phyloP scores from a whole-genome alignment of 345 rosid species.

The Alliaria petiolata region DNA sequence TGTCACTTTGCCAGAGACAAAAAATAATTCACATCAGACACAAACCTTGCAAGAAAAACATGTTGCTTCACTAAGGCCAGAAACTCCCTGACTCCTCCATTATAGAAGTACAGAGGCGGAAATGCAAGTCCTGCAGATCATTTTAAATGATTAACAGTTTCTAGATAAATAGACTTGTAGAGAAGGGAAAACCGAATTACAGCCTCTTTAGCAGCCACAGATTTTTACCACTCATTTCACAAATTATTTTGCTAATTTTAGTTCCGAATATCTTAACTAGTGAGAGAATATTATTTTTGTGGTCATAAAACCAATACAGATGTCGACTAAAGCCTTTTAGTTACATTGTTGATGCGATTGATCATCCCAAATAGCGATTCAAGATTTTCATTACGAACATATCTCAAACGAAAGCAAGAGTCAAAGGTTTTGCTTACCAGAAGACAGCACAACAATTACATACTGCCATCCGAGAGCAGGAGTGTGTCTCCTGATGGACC shows the following conservation, averaged over 20 bases:
- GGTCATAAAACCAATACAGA: neutral
- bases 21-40: neutral
- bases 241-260: neutral
- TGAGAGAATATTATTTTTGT: neutral
- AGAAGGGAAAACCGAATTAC: neutral
- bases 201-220: neutral
- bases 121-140: conserved; percentile 71
- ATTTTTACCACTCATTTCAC: neutral
- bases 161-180: neutral
- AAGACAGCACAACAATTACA: conserved; percentile 77
- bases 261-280: neutral
- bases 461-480: conserved; percentile 98
- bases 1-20: neutral
- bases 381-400: neutral
- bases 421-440: conserved; percentile 48
- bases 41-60: conserved; percentile 79
- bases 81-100: conserved; percentile 88
- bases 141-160: neutral
- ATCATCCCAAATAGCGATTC: neutral
- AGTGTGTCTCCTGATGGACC: conserved; percentile 79
- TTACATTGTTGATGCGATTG: neutral
- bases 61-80: conserved; percentile 83
- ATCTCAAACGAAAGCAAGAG: neutral
- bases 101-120: conserved; percentile 94
- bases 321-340: neutral